These are phyloP conservation scores for Aspergillus ellipticus DNA, from an alignment of 495 filamentous ascomycete genomes.

Conservation along the genomic window DNA sequence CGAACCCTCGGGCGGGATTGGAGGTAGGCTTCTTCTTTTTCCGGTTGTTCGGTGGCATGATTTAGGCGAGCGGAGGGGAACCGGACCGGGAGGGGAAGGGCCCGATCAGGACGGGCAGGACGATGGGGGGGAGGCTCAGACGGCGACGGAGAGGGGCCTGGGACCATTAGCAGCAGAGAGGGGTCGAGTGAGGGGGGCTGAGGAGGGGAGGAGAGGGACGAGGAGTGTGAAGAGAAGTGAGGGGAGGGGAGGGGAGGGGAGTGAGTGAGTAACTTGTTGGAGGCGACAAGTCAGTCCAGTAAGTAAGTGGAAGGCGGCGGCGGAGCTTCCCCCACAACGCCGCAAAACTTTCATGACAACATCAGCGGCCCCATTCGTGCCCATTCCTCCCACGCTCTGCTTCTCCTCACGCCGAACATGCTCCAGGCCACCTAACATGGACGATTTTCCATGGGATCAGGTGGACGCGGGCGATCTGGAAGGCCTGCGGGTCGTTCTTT, in stretches of 20 bases:
- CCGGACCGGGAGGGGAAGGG: constrained; percentile 3
- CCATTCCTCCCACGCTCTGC: constrained; percentile 13
- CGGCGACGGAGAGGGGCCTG: neutral
- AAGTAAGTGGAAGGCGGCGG: constrained; percentile 16
- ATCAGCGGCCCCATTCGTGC: constrained; percentile 28
- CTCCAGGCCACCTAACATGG: constrained; percentile 35
- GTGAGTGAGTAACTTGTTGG: neutral
- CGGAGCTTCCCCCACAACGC: constrained; percentile 22
- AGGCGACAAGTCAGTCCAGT: neutral
- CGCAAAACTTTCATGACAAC: constrained; percentile 46
- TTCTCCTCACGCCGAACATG: constrained; percentile 24
- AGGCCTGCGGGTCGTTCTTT: constrained; percentile 40
- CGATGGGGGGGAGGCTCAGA: neutral
- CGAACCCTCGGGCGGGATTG: constrained; percentile 87
- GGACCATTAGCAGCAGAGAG: neutral
- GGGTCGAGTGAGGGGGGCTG: neutral
- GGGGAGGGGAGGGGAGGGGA: neutral
- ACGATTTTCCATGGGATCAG: constrained; percentile 48
- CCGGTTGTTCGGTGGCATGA: constrained; percentile 72
- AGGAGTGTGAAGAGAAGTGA: neutral
- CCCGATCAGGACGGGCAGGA: neutral
- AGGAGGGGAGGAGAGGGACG: neutral
- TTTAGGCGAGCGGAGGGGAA: constrained; percentile 11
- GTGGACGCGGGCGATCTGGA: constrained; percentile 46
- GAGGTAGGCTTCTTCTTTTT: constrained; percentile 81